Percentiles rank a stretch among this genome's conserved stretches.
Conservation (phyloP, 176 grass and related monocot genomes). For the Phoenix roebelenii region DNA sequence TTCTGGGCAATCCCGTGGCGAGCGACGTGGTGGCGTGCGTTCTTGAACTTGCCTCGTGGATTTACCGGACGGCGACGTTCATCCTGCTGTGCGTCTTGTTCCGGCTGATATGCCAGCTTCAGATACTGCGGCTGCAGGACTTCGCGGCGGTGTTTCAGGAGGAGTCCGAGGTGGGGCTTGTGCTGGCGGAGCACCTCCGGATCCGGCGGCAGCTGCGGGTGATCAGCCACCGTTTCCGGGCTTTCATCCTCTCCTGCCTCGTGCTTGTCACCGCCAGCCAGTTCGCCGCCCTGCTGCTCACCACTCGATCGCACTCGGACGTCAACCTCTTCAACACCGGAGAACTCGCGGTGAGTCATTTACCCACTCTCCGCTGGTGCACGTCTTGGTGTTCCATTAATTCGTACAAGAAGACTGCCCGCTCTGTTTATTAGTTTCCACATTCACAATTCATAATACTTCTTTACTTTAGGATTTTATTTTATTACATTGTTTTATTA, state of each 20-base stretch:
- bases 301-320: slow-evolving; percentile 49
- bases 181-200: slow-evolving; percentile 79
- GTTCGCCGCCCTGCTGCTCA: slow-evolving; percentile 72
- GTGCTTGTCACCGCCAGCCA: slow-evolving; percentile 73
- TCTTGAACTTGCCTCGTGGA: slow-evolving; percentile 69
- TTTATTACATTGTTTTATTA: too few species aligned
- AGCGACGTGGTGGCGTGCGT: slow-evolving; percentile 42
- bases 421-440: too few species aligned
- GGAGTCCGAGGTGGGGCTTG: slow-evolving; percentile 24
- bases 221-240: slow-evolving; percentile 71
- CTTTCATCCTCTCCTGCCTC: slow-evolving; percentile 60
- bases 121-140: slow-evolving; percentile 70
- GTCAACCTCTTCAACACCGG: slow-evolving; percentile 74
- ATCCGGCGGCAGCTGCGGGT: slow-evolving; percentile 86
- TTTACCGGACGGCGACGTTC: slow-evolving; percentile 85
- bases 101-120: slow-evolving; percentile 80
- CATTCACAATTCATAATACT: too few species aligned
- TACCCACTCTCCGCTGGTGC: not conserved
- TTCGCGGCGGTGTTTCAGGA: slow-evolving; percentile 62
- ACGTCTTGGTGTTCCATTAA: too few species aligned
- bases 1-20: slow-evolving; percentile 33
- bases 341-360: slow-evolving; percentile 57
- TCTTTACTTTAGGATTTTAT: too few species aligned
- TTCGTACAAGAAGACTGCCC: too few species aligned
- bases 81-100: slow-evolving; percentile 87